Evolutionary conservation across 164 flowering plant species (phyloP), one percentile per base, ranked within the genome.

Genomic region (Euptelea pleiosperma): DNA sequence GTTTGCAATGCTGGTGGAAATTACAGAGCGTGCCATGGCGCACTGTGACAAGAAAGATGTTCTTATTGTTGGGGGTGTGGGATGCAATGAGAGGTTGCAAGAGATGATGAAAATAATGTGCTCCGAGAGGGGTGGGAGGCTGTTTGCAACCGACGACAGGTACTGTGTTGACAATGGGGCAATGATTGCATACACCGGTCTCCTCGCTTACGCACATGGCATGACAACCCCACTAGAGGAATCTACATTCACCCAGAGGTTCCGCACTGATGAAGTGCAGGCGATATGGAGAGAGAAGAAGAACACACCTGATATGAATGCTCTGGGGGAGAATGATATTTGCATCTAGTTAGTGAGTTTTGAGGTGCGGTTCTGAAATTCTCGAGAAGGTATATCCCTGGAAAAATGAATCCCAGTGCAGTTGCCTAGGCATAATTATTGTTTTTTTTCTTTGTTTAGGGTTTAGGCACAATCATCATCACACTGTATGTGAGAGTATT

Each of bases 1-100:
- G 48, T 93, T 83, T 74, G 98, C 98, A 0, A 90, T 93, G 98
- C 91, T 93, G 42, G 98, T 92, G 71, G 98, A 92, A 80, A 92
- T 92, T 6, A 92, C 96, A 3, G 98, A 92, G 61, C 77, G 98
- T 31, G 98, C 98, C 41, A 92, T 92, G 96, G 98, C 98, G 26
- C 98, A 92, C 36, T 89, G 96, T 62, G 98, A 92, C 75, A 78
- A 66, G 69, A 87, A 82, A 57, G 98, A 92, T 68, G 93, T 89
- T 55, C 82, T 92, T 12, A 92, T 93, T 65, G 98, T 90, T 55
- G 98, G 98, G 39, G 98, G 98, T 49, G 98, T 93, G 7, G 98
- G 98, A n/a, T 93, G 98, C 72, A 93, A 93, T 65, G 89, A 80
- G 69, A 81, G 97, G 11, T 71, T 90, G 74, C 98, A 93, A 64